Percentiles rank a stretch among this genome's conserved stretches.
Conservation (phyloP, 2,329 filamentous ascomycete species). For the Neoscytalidium dimidiatum region DNA sequence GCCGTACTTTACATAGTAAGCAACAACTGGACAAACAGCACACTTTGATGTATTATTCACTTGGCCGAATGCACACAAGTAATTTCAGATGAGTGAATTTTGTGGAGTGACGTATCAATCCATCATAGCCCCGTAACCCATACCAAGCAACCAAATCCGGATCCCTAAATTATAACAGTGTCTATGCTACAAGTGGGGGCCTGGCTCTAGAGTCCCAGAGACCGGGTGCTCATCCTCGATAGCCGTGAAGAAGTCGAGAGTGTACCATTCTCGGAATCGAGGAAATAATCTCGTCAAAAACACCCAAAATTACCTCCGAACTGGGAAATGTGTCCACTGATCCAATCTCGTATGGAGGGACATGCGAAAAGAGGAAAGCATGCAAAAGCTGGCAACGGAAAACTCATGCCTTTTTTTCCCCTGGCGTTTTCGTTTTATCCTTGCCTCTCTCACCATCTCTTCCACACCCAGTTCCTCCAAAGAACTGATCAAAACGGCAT, state of each 20-base stretch:
- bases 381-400: conserved; percentile 11
- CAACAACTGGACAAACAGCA: background rate
- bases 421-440: background rate
- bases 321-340: background rate
- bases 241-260: conserved; percentile 3
- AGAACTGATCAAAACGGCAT: background rate
- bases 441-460: background rate
- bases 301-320: background rate
- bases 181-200: conserved; percentile 10
- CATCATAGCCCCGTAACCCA: background rate
- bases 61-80: background rate
- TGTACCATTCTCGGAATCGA: background rate
- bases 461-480: background rate
- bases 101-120: conserved; percentile 10
- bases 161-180: background rate
- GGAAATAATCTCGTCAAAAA: background rate
- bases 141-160: background rate
- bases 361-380: background rate
- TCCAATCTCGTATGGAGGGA: conserved; percentile 2
- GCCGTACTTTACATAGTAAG: too few species aligned
- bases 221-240: background rate
- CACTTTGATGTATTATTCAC: background rate
- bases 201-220: background rate
- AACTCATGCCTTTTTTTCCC: background rate
- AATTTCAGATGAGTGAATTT: background rate